Base-by-base conservation (phyloP, 768 basidiomycete species). In the Kondoa subrosea region DNA sequence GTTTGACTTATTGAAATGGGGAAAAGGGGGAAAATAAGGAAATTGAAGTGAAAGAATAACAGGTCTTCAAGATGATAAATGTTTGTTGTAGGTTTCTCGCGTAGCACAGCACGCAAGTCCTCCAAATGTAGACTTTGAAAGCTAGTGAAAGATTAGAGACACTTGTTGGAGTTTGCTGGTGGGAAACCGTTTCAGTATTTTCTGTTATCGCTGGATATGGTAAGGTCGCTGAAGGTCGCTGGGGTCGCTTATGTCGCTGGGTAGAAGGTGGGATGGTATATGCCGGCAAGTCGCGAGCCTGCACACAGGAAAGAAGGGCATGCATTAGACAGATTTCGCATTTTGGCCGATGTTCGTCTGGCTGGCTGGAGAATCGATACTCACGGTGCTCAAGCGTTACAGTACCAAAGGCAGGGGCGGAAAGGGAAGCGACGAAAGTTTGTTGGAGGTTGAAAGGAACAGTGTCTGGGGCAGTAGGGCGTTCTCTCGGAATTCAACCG, bases 361-460 rank as follows among this genome's bases (percentile, higher is more conserved):
- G n/a, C n/a, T n/a, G 40, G 21, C 8, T 50, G 12, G 40, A 50
- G 40, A 21, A 50, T 50, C 12, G 61, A 3, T 3, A 63, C 61
- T 63, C 30, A 63, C 61, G 33, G 61, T 31, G 61, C 61, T 63
- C 61, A 63, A 63, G 61, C 61, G 61, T 8, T 63, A 26, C 27
- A 21, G 17, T 30, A 31, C n/a, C n/a, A n/a, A n/a, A 26, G 16
- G 16, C 61, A 31, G 29, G 16, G 29, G 61, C 27, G 61, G 61
- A 63, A 33, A 32, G 30, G 61, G 29, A n/a, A 50, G 40, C 40
- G 40, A 50, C 40, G 40, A 21, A 8, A 8, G 40, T 50, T 50
- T 50, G 40, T 50, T 8, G 40, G 8, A 8, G 8, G 8, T 50
- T 50, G 40, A 21, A 21, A 21, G 21, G 21, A 21, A 50, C 12